These are phyloP conservation scores for Fusarium irregulare DNA, from an alignment of 2,329 filamentous ascomycete species.

Conservation along the genomic window DNA sequence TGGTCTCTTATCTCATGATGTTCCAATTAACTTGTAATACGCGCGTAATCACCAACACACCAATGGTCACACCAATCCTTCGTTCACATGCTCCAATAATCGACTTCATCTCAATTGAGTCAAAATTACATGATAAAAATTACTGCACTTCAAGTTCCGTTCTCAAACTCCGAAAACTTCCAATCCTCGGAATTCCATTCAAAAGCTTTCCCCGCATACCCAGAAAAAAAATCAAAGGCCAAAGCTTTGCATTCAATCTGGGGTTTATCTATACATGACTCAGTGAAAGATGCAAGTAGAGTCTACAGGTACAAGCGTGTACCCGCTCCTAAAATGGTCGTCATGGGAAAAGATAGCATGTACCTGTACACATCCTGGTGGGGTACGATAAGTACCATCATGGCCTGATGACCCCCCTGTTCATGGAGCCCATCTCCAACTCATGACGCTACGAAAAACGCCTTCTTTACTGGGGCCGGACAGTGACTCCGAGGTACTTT, in stretches of 20 bases:
- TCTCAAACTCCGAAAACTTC: constrained; percentile 17
- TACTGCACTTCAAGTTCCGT: constrained; percentile 21
- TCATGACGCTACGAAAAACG: constrained; percentile 24
- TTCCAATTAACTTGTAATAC: not conserved
- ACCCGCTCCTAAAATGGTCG: accelerated
- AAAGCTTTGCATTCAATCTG: constrained; percentile 10
- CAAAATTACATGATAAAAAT: constrained; percentile 23
- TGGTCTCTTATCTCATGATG: constrained; percentile 18
- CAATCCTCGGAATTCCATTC: constrained; percentile 25
- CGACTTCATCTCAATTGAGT: constrained; percentile 1
- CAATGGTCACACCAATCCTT: not conserved
- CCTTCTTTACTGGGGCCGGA: constrained; percentile 29
- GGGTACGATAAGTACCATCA: constrained; percentile 15
- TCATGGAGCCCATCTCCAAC: constrained; percentile 25
- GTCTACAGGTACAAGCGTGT: not conserved
- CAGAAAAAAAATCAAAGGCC: constrained; percentile 15
- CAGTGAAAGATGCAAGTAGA: constrained; percentile 26
- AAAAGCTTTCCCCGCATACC: constrained; percentile 31
- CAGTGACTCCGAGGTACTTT: constrained; percentile 41
- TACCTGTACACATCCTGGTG: not conserved
- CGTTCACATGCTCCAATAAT: not conserved
- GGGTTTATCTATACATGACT: constrained; percentile 38
- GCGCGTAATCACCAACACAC: not conserved
- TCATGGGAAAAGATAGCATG: constrained; percentile 34
- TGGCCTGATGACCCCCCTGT: constrained; percentile 28